Percentiles rank a stretch among this genome's conserved stretches.
Evolutionary conservation across 768 basidiomycete species (phyloP).

Genomic region (Rubroboletus pulcherrimus): DNA sequence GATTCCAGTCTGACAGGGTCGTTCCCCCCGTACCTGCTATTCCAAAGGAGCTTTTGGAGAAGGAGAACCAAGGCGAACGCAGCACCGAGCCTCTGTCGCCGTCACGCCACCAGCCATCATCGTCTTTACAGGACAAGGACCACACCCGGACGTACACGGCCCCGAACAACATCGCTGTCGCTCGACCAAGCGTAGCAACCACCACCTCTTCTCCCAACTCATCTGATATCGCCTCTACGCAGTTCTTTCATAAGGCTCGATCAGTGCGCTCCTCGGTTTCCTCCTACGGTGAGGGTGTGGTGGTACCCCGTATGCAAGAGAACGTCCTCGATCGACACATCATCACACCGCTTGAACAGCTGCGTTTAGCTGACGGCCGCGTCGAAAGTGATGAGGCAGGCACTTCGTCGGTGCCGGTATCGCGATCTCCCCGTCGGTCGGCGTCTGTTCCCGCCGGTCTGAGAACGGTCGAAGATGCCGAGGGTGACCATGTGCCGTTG

Average conservation of each 20-base stretch:
- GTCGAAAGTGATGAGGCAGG: background rate
- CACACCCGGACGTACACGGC: background rate
- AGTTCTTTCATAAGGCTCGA: conserved; percentile 47
- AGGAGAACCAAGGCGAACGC: conserved; percentile 3
- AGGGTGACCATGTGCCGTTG: conserved; percentile 3
- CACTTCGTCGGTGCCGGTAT: background rate
- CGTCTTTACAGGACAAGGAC: conserved; percentile 8
- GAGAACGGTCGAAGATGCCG: conserved; percentile 3
- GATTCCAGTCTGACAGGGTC: conserved; percentile 21
- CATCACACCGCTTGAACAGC: conserved; percentile 54
- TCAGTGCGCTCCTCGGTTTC: conserved; percentile 55
- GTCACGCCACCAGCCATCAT: conserved; percentile 4
- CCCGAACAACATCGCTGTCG: conserved; percentile 13
- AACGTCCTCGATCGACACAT: conserved; percentile 41
- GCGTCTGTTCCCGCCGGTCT: conserved; percentile 17
- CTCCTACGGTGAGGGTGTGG: conserved; percentile 44
- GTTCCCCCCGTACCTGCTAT: conserved; percentile 62
- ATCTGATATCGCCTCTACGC: conserved; percentile 52
- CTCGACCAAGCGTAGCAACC: conserved; percentile 47
- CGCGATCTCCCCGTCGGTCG: conserved; percentile 18
- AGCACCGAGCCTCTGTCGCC: conserved; percentile 3
- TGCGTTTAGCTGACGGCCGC: conserved; percentile 33
- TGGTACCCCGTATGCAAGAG: conserved; percentile 37
- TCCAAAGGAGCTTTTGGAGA: conserved; percentile 40
- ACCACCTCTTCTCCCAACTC: conserved; percentile 60